phyloP scores from a whole-genome alignment of 2,329 filamentous ascomycete genomes.

The Fusarium humuli region DNA sequence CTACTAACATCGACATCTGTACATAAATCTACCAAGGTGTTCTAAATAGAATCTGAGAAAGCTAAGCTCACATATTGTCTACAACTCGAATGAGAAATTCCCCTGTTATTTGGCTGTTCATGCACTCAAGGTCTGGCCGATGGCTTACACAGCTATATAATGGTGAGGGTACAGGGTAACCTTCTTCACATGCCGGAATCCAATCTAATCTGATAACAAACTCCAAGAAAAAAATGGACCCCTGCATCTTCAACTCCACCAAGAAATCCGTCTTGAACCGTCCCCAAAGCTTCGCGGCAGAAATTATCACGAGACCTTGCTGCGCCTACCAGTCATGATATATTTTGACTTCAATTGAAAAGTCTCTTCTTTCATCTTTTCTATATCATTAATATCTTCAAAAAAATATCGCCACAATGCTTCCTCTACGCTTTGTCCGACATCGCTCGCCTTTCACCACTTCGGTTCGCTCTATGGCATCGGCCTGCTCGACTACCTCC shows the following conservation, averaged over 20 bases:
- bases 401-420: constrained; percentile 21
- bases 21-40: too few relatives aligned
- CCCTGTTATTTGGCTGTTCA: not conserved
- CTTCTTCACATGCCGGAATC: constrained; percentile 11
- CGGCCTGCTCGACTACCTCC: constrained; percentile 35
- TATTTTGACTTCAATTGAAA: constrained; percentile 25
- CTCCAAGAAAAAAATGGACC: constrained; percentile 32
- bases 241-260: constrained; percentile 32
- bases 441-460: constrained; percentile 26
- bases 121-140: not conserved
- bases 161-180: constrained; percentile 21
- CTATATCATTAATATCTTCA: not conserved
- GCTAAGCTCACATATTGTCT: too few relatives aligned
- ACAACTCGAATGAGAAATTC: not conserved
- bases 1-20: too few relatives aligned
- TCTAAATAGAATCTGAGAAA: too few relatives aligned
- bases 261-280: constrained; percentile 28
- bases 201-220: constrained; percentile 11
- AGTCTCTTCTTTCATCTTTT: not conserved
- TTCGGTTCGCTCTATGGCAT: constrained; percentile 41
- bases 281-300: constrained; percentile 62
- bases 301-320: constrained; percentile 58
- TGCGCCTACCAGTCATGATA: constrained; percentile 43
- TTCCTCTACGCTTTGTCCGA: constrained; percentile 35
- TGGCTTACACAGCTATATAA: not conserved